phyloP scores from a whole-genome alignment of 805 yeast genomes.

The Myxozyma udenii region DNA sequence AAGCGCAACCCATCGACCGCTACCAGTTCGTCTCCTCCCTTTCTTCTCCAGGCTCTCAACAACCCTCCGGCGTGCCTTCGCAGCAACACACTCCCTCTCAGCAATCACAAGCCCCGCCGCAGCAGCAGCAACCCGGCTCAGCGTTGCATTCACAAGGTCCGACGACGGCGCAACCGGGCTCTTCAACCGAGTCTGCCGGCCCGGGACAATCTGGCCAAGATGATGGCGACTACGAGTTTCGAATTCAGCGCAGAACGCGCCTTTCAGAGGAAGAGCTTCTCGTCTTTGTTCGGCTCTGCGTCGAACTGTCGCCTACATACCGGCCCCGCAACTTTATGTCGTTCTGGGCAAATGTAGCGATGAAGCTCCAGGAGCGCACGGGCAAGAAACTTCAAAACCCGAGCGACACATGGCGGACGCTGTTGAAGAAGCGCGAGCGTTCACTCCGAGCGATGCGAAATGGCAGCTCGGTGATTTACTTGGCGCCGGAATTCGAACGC shows the following conservation, averaged over 20 bases:
- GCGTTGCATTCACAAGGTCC: no score
- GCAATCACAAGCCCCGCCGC: no score
- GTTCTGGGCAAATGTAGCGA: neutral
- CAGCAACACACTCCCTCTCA: no score
- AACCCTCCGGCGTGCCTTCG: no score
- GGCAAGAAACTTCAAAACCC: neutral
- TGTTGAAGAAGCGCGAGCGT: neutral
- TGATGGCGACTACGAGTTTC: neutral
- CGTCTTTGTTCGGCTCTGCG: neutral
- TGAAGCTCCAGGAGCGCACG: neutral
- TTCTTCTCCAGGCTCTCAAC: no score
- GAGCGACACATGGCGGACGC: neutral
- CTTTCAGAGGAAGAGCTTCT: neutral
- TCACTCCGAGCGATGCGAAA: neutral
- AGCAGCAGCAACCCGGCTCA: no score
- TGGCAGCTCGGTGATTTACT: neutral
- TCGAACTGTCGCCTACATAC: neutral
- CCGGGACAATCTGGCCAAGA: neutral
- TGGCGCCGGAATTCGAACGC: neutral
- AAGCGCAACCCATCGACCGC: neutral
- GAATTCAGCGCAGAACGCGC: neutral
- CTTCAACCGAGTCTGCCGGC: no score
- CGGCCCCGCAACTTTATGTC: neutral
- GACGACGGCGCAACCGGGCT: no score
- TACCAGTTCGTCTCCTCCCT: neutral